phyloP scores from a whole-genome alignment of 2,329 filamentous ascomycete species.

The Fonsecaea pugnacius region DNA sequence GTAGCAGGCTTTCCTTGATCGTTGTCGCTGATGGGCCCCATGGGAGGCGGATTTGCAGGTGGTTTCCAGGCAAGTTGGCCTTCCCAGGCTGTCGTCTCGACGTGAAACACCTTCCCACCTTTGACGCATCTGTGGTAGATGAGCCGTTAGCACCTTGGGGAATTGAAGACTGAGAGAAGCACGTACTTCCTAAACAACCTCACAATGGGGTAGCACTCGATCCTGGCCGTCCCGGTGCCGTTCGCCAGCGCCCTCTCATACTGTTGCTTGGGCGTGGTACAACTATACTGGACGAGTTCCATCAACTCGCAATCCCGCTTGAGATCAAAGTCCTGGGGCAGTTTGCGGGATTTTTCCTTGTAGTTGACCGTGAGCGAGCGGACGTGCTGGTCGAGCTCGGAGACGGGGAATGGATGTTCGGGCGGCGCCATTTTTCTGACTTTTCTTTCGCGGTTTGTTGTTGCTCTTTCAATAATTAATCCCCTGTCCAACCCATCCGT shows the following conservation, averaged over 20 bases:
- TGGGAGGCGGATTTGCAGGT: conserved; percentile 34
- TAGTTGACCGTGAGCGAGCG: conserved; percentile 52
- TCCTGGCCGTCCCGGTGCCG: conserved; percentile 46
- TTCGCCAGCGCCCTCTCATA: conserved; percentile 24
- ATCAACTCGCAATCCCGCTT: conserved; percentile 58
- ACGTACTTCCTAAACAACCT: conserved; percentile 34
- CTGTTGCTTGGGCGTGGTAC: conserved; percentile 55
- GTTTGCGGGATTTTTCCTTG: conserved; percentile 58
- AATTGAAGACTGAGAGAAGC: not conserved
- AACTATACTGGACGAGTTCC: conserved; percentile 67
- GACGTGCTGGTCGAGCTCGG: conserved; percentile 56
- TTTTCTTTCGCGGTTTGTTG: not conserved
- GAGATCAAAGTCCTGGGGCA: conserved; percentile 54
- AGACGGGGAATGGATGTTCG: conserved; percentile 58
- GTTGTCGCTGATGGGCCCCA: conserved; percentile 8
- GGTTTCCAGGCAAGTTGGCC: conserved; percentile 46
- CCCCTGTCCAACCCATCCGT: not conserved
- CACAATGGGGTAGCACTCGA: conserved; percentile 43
- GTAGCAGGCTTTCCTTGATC: conserved; percentile 4
- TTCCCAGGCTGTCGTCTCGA: conserved; percentile 68
- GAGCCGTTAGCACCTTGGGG: not conserved
- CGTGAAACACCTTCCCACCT: conserved; percentile 48
- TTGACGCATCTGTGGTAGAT: conserved; percentile 28
- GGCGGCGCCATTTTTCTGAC: conserved; percentile 58
- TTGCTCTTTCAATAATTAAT: not conserved